phyloP scores from a whole-genome alignment of 768 basidiomycete species.

The Pisolithus microcarpus region DNA sequence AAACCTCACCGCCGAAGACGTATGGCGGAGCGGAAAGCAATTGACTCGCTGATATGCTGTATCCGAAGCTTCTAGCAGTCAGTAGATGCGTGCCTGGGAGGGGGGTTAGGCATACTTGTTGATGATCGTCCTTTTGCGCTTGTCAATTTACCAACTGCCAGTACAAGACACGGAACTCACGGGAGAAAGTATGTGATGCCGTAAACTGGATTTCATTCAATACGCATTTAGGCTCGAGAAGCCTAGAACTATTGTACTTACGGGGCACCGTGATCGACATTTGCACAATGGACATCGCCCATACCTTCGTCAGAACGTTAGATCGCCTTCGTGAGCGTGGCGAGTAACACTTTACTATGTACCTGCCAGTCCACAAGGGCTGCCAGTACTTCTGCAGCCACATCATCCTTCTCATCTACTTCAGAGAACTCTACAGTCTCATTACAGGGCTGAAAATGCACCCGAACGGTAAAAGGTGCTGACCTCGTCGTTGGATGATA shows the following conservation, averaged over 20 bases:
- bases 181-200: slow-evolving; percentile 61
- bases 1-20: slow-evolving; percentile 46
- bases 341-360: neutral
- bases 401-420: slow-evolving; percentile 55
- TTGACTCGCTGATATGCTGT: slow-evolving; percentile 46
- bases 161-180: slow-evolving; percentile 22
- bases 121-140: slow-evolving; percentile 4
- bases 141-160: too few species aligned
- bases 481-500: slow-evolving; percentile 51
- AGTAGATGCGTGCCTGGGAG: neutral
- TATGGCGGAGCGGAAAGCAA: slow-evolving; percentile 62
- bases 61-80: slow-evolving; percentile 42
- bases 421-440: slow-evolving; percentile 30
- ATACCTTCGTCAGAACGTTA: neutral
- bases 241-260: slow-evolving; percentile 31
- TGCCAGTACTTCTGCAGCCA: slow-evolving; percentile 42
- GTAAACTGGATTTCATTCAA: slow-evolving; percentile 37
- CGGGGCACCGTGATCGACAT: slow-evolving; percentile 51
- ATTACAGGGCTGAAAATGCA: slow-evolving; percentile 41
- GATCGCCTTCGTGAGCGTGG: neutral
- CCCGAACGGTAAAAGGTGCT: slow-evolving; percentile 2
- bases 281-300: slow-evolving; percentile 33
- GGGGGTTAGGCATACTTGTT: neutral
- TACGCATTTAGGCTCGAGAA: neutral
- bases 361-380: slow-evolving; percentile 60